Evolutionary conservation across 352 stramenopile species (phyloP).

Genomic region (Globisporangium okanoganense): DNA sequence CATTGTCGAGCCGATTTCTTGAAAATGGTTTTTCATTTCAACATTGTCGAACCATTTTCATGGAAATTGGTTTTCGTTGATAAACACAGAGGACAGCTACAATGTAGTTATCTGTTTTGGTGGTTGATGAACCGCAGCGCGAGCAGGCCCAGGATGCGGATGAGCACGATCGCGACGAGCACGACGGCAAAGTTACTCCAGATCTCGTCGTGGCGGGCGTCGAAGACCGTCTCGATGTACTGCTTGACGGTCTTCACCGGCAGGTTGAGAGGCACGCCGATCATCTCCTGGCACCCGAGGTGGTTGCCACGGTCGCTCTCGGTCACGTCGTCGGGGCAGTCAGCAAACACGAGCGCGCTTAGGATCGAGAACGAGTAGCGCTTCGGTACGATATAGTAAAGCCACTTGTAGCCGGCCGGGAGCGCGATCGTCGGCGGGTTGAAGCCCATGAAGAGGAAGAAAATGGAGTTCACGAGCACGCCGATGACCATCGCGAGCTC

Average conservation of each 20-base stretch:
- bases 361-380: slow-evolving; percentile 6
- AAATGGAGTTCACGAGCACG: not conserved
- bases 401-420: not conserved
- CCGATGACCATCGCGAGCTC: not conserved
- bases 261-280: not conserved
- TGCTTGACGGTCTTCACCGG: not conserved
- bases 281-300: not conserved
- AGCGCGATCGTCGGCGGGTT: not conserved
- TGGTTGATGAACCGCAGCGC: slow-evolving; percentile 7
- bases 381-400: not conserved
- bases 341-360: not conserved
- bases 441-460: slow-evolving; percentile 6
- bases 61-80: no score
- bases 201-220: not conserved
- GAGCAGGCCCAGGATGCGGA: not conserved
- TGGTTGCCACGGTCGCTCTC: not conserved
- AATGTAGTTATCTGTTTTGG: no score
- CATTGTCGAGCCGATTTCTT: no score
- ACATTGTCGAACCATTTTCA: no score
- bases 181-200: not conserved
- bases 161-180: not conserved
- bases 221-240: slow-evolving; percentile 2
- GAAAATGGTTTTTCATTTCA: no score
- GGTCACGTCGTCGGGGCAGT: not conserved
- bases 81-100: no score